Evolutionary conservation across 2,329 filamentous ascomycete genomes (phyloP).

Genomic region (Lanzia echinophila): DNA sequence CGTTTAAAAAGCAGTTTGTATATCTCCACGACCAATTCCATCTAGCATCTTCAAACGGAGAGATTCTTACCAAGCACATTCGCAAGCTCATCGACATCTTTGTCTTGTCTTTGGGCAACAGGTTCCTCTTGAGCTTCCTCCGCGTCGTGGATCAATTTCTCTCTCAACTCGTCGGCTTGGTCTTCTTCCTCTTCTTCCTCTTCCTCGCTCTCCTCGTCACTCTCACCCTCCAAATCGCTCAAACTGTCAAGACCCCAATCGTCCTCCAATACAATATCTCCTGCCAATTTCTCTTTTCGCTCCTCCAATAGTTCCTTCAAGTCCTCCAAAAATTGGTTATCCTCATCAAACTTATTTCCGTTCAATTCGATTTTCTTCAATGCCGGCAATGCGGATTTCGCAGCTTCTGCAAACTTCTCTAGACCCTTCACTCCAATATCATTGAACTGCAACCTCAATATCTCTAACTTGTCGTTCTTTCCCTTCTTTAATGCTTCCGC

Average conservation of each 20-base stretch:
- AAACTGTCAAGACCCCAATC: constrained; percentile 81
- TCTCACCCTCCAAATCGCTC: constrained; percentile 71
- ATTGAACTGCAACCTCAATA: constrained; percentile 84
- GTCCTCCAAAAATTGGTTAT: constrained; percentile 63
- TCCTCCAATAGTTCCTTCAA: constrained; percentile 67
- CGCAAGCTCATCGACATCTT: constrained; percentile 75
- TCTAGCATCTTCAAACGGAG: constrained; percentile 1
- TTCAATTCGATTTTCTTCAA: constrained; percentile 88
- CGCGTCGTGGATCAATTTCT: constrained; percentile 63
- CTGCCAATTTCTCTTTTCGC: constrained; percentile 68
- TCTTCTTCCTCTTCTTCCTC: constrained; percentile 50
- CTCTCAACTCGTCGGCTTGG: constrained; percentile 56
- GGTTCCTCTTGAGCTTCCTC: constrained; percentile 67
- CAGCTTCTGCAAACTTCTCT: constrained; percentile 62
- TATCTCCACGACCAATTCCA: background rate
- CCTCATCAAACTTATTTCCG: constrained; percentile 89
- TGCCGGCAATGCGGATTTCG: constrained; percentile 61
- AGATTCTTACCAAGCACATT: constrained; percentile 46
- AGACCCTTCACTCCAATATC: constrained; percentile 78
- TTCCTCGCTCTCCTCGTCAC: constrained; percentile 62
- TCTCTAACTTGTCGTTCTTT: constrained; percentile 72
- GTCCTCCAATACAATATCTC: constrained; percentile 64
- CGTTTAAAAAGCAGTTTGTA: constrained; percentile 3
- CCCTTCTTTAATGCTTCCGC: constrained; percentile 67
- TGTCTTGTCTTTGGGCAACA: constrained; percentile 62